These are phyloP conservation scores for Plasmodium yoelii DNA, from an alignment of 169 alveolate genomes.

Conservation along the genomic window DNA sequence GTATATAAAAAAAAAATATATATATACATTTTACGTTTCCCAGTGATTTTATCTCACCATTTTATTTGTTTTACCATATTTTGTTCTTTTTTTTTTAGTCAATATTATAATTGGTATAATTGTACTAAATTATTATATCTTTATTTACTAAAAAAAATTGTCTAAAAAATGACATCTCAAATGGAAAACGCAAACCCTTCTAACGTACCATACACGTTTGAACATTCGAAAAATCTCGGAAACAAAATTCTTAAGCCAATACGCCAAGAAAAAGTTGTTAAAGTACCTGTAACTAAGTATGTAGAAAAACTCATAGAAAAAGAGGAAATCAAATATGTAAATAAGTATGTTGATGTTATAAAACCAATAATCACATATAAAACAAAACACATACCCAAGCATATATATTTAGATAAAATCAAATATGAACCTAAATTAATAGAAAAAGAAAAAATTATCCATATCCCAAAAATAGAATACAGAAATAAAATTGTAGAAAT, in stretches of 20 bases:
- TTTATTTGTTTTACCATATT: conserved; percentile 2
- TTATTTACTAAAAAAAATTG: conserved; percentile 17
- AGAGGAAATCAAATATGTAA: conserved; percentile 68
- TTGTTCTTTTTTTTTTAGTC: background rate
- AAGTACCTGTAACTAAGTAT: conserved; percentile 70
- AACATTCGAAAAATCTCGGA: conserved; percentile 58
- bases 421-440: conserved; percentile 61
- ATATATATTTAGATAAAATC: conserved; percentile 71
- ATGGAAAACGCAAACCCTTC: conserved; percentile 3
- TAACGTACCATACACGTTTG: conserved; percentile 54
- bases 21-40: conserved; percentile 10
- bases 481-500: conserved; percentile 75
- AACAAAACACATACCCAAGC: conserved; percentile 71
- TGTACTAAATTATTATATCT: conserved; percentile 16
- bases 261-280: conserved; percentile 73
- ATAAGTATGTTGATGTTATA: conserved; percentile 69
- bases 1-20: background rate
- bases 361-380: conserved; percentile 73
- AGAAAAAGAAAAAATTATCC: conserved; percentile 73
- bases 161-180: conserved; percentile 44
- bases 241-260: conserved; percentile 73
- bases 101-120: conserved; percentile 3
- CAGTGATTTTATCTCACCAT: background rate
- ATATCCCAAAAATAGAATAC: conserved; percentile 71
- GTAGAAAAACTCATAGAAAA: conserved; percentile 72